phyloP scores from a whole-genome alignment of 129 eudicot species.

The Smallanthus sonchifolius region DNA sequence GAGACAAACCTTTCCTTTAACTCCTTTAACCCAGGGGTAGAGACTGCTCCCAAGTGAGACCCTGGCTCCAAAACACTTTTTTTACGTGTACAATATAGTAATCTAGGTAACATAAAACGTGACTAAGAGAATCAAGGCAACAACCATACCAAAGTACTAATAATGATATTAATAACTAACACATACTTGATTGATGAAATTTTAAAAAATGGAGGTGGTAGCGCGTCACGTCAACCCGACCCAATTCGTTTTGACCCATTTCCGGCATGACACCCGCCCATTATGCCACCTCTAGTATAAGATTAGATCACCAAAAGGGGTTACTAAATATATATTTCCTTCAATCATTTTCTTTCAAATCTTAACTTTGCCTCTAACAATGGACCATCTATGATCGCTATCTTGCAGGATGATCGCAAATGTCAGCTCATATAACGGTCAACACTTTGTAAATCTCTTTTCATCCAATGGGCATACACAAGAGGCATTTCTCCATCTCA shows the following conservation, averaged over 20 bases:
- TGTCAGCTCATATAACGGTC: constrained; percentile 40
- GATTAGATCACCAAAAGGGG: not conserved
- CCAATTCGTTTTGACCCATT: not conserved
- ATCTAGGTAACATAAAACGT: no score
- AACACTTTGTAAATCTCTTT: constrained; percentile 34
- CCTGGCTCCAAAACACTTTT: no score
- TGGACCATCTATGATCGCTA: not conserved
- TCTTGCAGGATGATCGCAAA: constrained; percentile 40
- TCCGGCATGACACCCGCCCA: not conserved
- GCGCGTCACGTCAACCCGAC: no score
- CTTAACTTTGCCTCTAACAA: not conserved
- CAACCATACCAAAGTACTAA: no score
- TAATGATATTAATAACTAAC: no score
- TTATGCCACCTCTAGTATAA: not conserved
- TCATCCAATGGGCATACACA: constrained; percentile 37
- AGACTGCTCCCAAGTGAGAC: no score
- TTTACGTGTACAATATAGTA: no score
- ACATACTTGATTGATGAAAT: not conserved
- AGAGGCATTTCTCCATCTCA: constrained; percentile 39
- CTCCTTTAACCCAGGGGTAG: no score
- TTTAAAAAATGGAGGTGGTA: not conserved
- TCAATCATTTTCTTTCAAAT: not conserved
- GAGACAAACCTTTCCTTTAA: no score
- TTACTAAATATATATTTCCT: not conserved
- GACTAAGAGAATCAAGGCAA: no score